Base-by-base conservation (phyloP, 257 asterid species). In the Parsonsia alboflavescens region DNA sequence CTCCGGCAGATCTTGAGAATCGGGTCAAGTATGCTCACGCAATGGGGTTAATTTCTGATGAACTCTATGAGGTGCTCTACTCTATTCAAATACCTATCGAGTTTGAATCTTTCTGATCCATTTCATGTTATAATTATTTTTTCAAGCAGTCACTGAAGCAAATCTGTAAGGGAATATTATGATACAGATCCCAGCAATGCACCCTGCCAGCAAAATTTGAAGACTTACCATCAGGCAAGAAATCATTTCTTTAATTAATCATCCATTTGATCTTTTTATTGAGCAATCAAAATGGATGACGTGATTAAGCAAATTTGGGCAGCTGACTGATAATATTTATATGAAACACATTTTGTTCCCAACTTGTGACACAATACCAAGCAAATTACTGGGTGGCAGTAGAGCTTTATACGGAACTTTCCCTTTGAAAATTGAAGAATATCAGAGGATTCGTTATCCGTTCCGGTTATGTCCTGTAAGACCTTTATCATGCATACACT, bases 1-100 rank as follows among this genome's bases (percentile, higher is more conserved):
- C 49, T 52, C 30, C 11, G 5, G 39, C 15, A 50, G 79, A 76
- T 5, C 2, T 0, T 28, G 77, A 76, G 54, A 73, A 33, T 44
- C 19, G 24, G 10, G 24, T 80, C 56, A 76, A 56, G 1, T 57
- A 45, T 73, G 80, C 81, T 59, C 84, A 76, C 24, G 80, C 81
- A 41, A 24, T 72, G 69, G 84, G 81, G 6, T 73, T 80, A 10
- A 80, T 80, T 76, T 80, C 81, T 9, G 73, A 80, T 36, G 84
- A 80, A 71, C 76, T 80, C 56, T 80, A 80, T 44, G 48, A 80
- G 81, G 84, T 76, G 36, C 19, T 44, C 28, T 67, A 17, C 9
- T 57, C 49, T n/a, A n/a, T 66, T 21, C 30, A 15, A 1, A 3
- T 16, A 21, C 5, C 21, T 36, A 33, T n/a, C 26, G 9, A 10